Evolutionary conservation across 2,329 filamentous ascomycete species (phyloP).

Genomic region (Calonectria pauciramosa): DNA sequence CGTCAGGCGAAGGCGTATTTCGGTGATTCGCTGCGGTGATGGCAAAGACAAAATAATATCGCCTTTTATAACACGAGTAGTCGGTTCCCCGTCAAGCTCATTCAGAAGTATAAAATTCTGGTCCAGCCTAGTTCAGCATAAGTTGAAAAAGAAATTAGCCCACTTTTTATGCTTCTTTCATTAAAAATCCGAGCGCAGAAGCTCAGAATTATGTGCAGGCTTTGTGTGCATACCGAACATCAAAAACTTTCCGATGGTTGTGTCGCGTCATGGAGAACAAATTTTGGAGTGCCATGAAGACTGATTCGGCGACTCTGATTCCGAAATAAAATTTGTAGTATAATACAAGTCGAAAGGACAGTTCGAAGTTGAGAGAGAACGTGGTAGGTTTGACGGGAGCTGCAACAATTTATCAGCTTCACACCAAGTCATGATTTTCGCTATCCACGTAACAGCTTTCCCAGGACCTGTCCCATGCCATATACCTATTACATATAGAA

Average conservation of each 20-base stretch:
- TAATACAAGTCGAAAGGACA: neutral
- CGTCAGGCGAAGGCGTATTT: neutral
- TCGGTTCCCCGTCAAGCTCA: neutral
- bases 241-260: neutral
- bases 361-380: neutral
- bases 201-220: neutral
- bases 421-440: neutral
- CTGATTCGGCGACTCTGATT: neutral
- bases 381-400: neutral
- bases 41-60: neutral
- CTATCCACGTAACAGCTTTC: neutral
- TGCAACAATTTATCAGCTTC: neutral
- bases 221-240: neutral
- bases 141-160: neutral
- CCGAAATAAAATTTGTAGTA: neutral
- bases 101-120: neutral
- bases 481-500: neutral
- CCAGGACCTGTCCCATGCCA: neutral
- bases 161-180: rapidly evolving
- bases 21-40: neutral
- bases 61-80: neutral
- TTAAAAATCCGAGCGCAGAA: neutral
- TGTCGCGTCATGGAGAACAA: neutral
- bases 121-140: neutral
- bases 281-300: neutral